A percentile compares a stretch with the other conserved stretches of the same genome.
These are phyloP conservation scores for Dryas drummondii DNA, from an alignment of 306 rosid species.

Conservation along the genomic window DNA sequence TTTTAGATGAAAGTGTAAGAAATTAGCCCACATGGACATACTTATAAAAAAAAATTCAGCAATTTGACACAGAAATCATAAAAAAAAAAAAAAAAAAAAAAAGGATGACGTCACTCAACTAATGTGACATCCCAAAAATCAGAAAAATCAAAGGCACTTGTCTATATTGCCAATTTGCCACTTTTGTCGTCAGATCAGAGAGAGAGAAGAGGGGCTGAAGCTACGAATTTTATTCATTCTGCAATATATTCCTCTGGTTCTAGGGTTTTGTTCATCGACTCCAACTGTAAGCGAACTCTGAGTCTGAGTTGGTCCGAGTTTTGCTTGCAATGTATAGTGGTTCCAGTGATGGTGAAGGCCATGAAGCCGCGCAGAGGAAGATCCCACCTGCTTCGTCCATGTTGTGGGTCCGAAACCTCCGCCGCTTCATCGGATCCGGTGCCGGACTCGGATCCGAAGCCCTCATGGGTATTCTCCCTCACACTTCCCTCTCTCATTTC, in stretches of 20 bases:
- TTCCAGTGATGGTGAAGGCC: slow-evolving; percentile 90
- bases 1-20: too few species aligned
- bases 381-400: slow-evolving; percentile 91
- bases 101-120: too few species aligned
- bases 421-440: slow-evolving; percentile 89
- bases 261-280: background rate
- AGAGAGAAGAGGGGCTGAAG: background rate
- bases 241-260: background rate
- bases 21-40: too few species aligned
- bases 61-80: too few species aligned
- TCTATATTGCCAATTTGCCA: too few species aligned
- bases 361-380: slow-evolving; percentile 71
- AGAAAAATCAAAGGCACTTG: too few species aligned
- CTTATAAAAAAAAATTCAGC: too few species aligned
- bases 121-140: too few species aligned
- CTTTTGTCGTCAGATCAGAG: background rate
- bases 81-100: too few species aligned
- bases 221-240: background rate
- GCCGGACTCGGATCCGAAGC: slow-evolving; percentile 96
- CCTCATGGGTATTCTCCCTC: slow-evolving; percentile 63
- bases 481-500: background rate
- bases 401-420: slow-evolving; percentile 92
- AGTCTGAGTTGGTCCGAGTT: slow-evolving; percentile 24
- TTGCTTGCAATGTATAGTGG: slow-evolving; percentile 76
- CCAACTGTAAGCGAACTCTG: background rate